phyloP scores from a whole-genome alignment of 164 flowering plant species.

The Cinnamomum chago region DNA sequence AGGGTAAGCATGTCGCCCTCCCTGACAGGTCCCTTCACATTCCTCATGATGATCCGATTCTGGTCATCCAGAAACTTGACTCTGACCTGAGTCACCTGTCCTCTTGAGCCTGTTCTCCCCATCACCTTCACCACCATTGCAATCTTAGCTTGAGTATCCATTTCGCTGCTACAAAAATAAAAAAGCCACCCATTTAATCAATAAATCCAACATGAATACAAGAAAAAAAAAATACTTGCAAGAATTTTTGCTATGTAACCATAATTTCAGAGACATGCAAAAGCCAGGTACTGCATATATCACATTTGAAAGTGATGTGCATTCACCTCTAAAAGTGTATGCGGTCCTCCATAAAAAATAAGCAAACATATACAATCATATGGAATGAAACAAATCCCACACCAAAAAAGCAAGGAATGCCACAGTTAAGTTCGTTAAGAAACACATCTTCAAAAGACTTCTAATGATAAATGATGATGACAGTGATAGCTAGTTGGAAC shows the following conservation, averaged over 20 bases:
- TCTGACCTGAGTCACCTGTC: constrained; percentile 21
- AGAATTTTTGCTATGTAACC: background rate
- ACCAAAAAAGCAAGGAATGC: too few relatives aligned
- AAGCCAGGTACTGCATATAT: background rate
- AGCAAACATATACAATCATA: too few relatives aligned
- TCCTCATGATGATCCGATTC: constrained; percentile 20
- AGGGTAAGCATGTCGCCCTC: constrained; percentile 20
- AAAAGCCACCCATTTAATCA: background rate
- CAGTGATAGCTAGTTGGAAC: too few relatives aligned
- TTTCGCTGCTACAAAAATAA: background rate
- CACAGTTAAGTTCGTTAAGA: too few relatives aligned
- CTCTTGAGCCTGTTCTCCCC: constrained; percentile 21
- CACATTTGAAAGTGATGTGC: background rate
- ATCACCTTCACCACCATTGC: constrained; percentile 20
- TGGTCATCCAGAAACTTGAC: constrained; percentile 22
- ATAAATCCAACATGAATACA: background rate
- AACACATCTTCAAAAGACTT: too few relatives aligned
- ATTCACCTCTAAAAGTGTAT: background rate
- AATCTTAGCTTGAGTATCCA: constrained; percentile 20
- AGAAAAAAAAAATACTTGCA: background rate
- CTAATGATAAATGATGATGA: too few relatives aligned
- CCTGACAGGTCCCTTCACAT: constrained; percentile 22
- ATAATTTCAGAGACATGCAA: too few relatives aligned
- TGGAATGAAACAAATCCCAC: too few relatives aligned
- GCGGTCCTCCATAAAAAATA: background rate